Evolutionary conservation across 2,329 filamentous ascomycete genomes (phyloP), one percentile per base, ranked within the genome.

Genomic region (Aspergillus pseudotamarii): DNA sequence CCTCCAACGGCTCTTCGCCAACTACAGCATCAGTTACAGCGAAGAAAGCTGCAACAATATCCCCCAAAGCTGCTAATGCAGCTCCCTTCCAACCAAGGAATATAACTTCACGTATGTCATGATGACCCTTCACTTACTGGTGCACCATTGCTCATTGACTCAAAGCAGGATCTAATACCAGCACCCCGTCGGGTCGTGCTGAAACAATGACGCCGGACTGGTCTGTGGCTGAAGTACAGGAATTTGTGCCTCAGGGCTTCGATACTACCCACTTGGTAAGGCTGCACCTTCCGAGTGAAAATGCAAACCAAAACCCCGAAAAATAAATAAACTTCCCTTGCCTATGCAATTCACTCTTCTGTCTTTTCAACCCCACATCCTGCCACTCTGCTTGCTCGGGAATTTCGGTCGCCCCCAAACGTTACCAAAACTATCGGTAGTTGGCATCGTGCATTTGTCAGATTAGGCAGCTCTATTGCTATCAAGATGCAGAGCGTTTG

Each of bases 41-140:
- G 36, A 93, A 93, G 78, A 91, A 91, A 72, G 85, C 89, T 11
- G 89, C 89, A 10, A 76, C 79, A 12, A 93, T 98, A 67, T 95
- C 94, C 9, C 92, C 93, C 1, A 93, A 96, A 78, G 91, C 92
- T 60, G 94, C 91, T n/a, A 95, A 87, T 76, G 95, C 94, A 26
- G 91, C 93, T 23, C 89, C 81, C 6, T 83, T 83, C 66, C 78
- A 80, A 68, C 81, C 81, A 30, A 78, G 81, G 71, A 71, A 71
- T 65, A 70, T 76, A 51, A 71, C 75, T 66, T 78, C 78, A 59
- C 75, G 79, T 81, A 77, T 68, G 76, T 57, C 19, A 38, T 28
- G 65, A 59, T 36, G 46, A 58, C 53, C 36, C 32, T n/a, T 26
- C 26, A 36, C 23, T 38, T 30, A 34, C 21, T 48, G 50, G 19